phyloP scores from a whole-genome alignment of 441 rosid genomes.

The Arabidopsis lyrata region DNA sequence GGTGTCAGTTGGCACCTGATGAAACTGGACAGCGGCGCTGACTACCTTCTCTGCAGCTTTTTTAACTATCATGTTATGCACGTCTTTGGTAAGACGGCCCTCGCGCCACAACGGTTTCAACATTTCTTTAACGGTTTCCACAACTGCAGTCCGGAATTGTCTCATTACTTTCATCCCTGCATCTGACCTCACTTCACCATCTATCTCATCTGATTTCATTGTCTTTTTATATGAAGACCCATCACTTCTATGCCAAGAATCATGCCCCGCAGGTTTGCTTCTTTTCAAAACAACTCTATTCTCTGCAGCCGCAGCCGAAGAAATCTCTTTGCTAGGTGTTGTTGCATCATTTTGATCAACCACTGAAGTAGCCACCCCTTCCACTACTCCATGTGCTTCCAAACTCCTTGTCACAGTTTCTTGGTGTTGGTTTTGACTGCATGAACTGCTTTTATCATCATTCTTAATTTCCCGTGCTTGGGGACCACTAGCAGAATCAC shows the following conservation, averaged over 20 bases:
- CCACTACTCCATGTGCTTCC: conserved; percentile 47
- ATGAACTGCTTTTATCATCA: conserved; percentile 56
- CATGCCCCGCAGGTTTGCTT: conserved; percentile 47
- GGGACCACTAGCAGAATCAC: conserved; percentile 46
- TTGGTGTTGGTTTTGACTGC: conserved; percentile 50
- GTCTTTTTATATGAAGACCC: conserved; percentile 50
- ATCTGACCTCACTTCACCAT: conserved; percentile 55
- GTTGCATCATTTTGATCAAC: conserved; percentile 54
- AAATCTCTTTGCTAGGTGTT: conserved; percentile 58
- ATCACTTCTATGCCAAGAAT: conserved; percentile 48
- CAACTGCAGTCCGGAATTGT: conserved; percentile 68
- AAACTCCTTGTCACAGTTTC: conserved; percentile 50
- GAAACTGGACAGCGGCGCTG: conserved; percentile 59
- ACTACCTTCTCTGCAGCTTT: conserved; percentile 82
- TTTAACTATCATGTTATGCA: conserved; percentile 78
- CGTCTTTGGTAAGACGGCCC: conserved; percentile 83
- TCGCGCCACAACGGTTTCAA: conserved; percentile 87
- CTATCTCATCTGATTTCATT: conserved; percentile 49
- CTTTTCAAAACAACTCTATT: conserved; percentile 50
- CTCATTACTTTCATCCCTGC: conserved; percentile 56
- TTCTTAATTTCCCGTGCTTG: conserved; percentile 48
- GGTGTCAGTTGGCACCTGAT: conserved; percentile 64
- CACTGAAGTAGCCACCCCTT: conserved; percentile 60
- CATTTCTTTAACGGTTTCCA: conserved; percentile 72
- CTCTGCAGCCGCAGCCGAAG: conserved; percentile 51